Conservation (phyloP, 2,329 filamentous ascomycete genomes). For the Colletotrichum endophyticum region DNA sequence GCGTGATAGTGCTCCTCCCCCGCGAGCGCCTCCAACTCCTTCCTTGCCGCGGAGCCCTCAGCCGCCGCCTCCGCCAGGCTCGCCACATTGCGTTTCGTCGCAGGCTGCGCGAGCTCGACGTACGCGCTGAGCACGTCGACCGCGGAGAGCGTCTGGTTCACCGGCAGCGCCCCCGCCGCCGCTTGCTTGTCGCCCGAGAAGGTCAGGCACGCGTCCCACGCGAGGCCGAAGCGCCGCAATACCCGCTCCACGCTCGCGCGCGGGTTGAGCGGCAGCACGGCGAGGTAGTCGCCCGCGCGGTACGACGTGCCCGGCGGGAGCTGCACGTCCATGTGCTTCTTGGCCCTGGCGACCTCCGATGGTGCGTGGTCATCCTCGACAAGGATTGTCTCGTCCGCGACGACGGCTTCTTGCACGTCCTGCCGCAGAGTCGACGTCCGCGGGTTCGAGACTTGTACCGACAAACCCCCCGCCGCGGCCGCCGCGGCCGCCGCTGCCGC, state of each 20-base stretch:
- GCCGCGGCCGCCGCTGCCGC: slow-evolving; percentile 18
- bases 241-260: slow-evolving; percentile 65
- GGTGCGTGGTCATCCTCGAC: background rate
- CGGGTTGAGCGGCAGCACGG: slow-evolving; percentile 74
- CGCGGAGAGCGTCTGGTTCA: slow-evolving; percentile 61
- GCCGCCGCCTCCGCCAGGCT: slow-evolving; percentile 21
- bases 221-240: slow-evolving; percentile 68
- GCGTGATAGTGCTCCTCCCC: slow-evolving; percentile 38
- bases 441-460: slow-evolving; percentile 57
- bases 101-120: slow-evolving; percentile 75
- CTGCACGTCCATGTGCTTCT: slow-evolving; percentile 70
- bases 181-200: slow-evolving; percentile 59
- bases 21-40: slow-evolving; percentile 39
- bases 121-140: slow-evolving; percentile 71
- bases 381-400: slow-evolving; percentile 57
- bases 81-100: slow-evolving; percentile 63
- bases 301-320: slow-evolving; percentile 72
- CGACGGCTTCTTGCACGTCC: slow-evolving; percentile 63
- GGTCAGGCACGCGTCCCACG: slow-evolving; percentile 71
- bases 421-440: slow-evolving; percentile 63
- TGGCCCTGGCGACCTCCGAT: slow-evolving; percentile 49
- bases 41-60: slow-evolving; percentile 36
- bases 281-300: slow-evolving; percentile 77
- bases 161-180: slow-evolving; percentile 49
- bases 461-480: slow-evolving; percentile 30